phyloP scores from a whole-genome alignment of 2,329 filamentous ascomycete genomes.

The Botryosphaeria agaves region DNA sequence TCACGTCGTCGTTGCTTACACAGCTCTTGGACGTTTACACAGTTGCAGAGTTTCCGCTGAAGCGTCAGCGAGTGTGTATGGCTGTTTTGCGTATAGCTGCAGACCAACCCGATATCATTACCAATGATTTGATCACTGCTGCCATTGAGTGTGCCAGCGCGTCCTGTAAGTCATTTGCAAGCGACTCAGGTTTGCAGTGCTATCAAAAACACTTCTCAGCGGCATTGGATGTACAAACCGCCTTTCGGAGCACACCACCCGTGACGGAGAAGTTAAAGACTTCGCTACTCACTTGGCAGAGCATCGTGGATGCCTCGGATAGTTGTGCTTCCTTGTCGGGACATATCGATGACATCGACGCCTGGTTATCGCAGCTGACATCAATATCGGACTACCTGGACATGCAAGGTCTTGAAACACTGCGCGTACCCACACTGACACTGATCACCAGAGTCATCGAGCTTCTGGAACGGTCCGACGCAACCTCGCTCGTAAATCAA shows the following conservation, averaged over 20 bases:
- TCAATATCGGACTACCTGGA: conserved; percentile 38
- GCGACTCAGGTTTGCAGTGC: conserved; percentile 16
- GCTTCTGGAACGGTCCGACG: conserved; percentile 19
- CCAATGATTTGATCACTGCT: background rate
- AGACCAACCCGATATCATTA: conserved; percentile 38
- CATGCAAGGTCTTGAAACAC: conserved; percentile 35
- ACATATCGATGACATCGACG: conserved; percentile 31
- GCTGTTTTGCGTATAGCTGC: conserved; percentile 24
- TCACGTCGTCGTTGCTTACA: conserved; percentile 4
- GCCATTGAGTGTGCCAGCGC: background rate
- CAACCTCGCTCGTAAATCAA: conserved; percentile 22
- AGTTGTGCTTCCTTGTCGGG: conserved; percentile 21
- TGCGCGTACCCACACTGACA: conserved; percentile 30
- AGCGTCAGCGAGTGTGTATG: conserved; percentile 12
- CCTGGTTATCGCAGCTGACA: conserved; percentile 33
- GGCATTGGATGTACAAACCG: conserved; percentile 20
- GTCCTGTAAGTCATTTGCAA: conserved; percentile 1
- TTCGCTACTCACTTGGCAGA: conserved; percentile 20
- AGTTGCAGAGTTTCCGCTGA: conserved; percentile 12
- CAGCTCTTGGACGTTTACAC: conserved; percentile 12
- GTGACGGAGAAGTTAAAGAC: conserved; percentile 11
- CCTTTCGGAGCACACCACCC: conserved; percentile 20
- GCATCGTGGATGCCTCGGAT: conserved; percentile 13
- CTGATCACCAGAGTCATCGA: conserved; percentile 30
- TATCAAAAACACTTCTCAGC: conserved; percentile 19